A percentile compares a stretch with the other conserved stretches of the same genome.
Evolutionary conservation across 169 alveolate genomes (phyloP).

Genomic region (Eimeria acervulina): DNA sequence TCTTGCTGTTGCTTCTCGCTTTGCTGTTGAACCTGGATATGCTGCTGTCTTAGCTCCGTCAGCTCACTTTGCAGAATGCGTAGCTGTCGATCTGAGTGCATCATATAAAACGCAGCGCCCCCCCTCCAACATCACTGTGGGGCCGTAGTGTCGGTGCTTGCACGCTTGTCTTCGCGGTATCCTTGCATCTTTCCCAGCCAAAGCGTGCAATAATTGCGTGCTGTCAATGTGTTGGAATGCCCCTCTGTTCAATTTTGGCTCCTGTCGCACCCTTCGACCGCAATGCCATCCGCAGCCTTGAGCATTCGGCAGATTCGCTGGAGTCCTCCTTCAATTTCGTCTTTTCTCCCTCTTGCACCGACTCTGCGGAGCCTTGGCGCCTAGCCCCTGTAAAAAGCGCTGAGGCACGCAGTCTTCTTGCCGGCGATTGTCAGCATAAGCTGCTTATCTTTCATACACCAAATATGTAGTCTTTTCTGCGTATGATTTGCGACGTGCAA

Average conservation of each 20-base stretch:
- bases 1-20: constrained; percentile 61
- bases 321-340: neutral
- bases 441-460: neutral
- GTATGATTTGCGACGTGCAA: neutral
- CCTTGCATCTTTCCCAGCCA: neutral
- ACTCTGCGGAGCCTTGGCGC: neutral
- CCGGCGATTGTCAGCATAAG: neutral
- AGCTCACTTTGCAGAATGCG: constrained; percentile 43
- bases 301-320: neutral
- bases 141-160: neutral
- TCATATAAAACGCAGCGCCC: neutral
- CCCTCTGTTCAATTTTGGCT: neutral
- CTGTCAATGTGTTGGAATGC: neutral
- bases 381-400: constrained; percentile 24
- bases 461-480: neutral
- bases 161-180: neutral
- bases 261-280: constrained; percentile 34
- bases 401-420: neutral
- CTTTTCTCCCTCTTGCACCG: neutral
- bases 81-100: constrained; percentile 9
- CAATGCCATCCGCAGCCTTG: constrained; percentile 25
- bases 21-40: constrained; percentile 39
- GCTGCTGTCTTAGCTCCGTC: constrained; percentile 28
- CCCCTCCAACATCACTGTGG: neutral
- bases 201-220: neutral